Conservation (phyloP, 805 yeast genomes). For the Priceomyces castillae region DNA sequence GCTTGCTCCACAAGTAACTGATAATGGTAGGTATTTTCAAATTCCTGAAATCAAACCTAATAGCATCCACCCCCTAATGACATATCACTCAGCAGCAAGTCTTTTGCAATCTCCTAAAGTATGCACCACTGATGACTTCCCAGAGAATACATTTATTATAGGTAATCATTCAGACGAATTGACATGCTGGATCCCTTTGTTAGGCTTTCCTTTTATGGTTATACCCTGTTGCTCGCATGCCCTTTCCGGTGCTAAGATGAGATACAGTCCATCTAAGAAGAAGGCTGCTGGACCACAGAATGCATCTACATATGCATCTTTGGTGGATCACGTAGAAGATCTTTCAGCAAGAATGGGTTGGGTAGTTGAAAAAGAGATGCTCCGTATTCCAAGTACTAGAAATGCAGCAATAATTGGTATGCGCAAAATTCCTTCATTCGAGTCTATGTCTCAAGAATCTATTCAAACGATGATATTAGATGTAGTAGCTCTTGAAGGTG, state of each 20-base stretch:
- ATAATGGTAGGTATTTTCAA: slow-evolving; percentile 61
- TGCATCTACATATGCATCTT: slow-evolving; percentile 74
- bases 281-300: slow-evolving; percentile 6
- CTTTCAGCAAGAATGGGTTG: slow-evolving; percentile 72
- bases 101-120: slow-evolving; percentile 50
- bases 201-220: slow-evolving; percentile 84
- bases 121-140: slow-evolving; percentile 62
- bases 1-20: slow-evolving; percentile 51
- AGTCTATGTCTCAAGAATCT: slow-evolving; percentile 28
- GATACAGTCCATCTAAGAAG: slow-evolving; percentile 51
- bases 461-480: slow-evolving; percentile 49
- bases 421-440: slow-evolving; percentile 24
- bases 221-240: slow-evolving; percentile 96
- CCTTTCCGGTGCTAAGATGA: slow-evolving; percentile 67
- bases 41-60: slow-evolving; percentile 36
- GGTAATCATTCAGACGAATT: slow-evolving; percentile 96
- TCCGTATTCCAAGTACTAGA: slow-evolving; percentile 91
- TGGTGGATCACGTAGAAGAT: slow-evolving; percentile 81
- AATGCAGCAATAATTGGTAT: slow-evolving; percentile 86
- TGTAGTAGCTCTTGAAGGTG: slow-evolving; percentile 73
- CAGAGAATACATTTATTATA: slow-evolving; percentile 71
- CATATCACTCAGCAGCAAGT: slow-evolving; percentile 52
- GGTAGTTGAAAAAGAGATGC: slow-evolving; percentile 79
- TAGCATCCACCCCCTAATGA: slow-evolving; percentile 41
- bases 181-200: slow-evolving; percentile 91